Conservation (phyloP, 495 filamentous ascomycete genomes). For the Podospora sp. region DNA sequence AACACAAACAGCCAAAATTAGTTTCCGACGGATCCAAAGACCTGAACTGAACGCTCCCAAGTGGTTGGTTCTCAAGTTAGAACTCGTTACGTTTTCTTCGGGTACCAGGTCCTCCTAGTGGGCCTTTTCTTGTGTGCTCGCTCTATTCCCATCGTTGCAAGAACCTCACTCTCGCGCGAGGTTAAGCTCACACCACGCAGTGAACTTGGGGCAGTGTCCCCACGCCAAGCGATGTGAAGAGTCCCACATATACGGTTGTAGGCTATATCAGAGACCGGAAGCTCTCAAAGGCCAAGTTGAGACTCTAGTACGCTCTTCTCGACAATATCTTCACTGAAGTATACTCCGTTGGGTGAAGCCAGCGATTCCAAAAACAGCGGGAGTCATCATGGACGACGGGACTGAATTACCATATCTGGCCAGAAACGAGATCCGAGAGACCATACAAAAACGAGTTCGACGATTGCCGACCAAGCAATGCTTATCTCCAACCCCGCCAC, state of each 20-base stretch:
- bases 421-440: not conserved
- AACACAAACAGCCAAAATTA: not conserved
- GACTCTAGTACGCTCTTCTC: too few relatives aligned
- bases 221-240: too few relatives aligned
- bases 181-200: too few relatives aligned
- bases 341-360: not conserved
- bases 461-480: not conserved
- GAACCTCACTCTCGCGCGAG: too few relatives aligned
- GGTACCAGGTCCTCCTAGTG: not conserved
- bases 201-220: too few relatives aligned
- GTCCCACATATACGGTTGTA: too few relatives aligned
- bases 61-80: not conserved
- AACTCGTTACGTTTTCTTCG: not conserved
- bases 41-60: not conserved
- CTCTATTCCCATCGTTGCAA: too few relatives aligned
- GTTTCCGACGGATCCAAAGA: not conserved
- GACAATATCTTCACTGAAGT: not conserved
- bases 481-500: slow-evolving; percentile 27
- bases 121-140: too few relatives aligned
- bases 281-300: too few relatives aligned
- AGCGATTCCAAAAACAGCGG: not conserved
- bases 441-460: not conserved
- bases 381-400: not conserved
- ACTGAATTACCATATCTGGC: not conserved
- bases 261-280: too few relatives aligned